Percentiles rank a stretch among this genome's conserved stretches.
phyloP scores from a whole-genome alignment of 2,329 filamentous ascomycete species.

The Talaromyces funiculosus region DNA sequence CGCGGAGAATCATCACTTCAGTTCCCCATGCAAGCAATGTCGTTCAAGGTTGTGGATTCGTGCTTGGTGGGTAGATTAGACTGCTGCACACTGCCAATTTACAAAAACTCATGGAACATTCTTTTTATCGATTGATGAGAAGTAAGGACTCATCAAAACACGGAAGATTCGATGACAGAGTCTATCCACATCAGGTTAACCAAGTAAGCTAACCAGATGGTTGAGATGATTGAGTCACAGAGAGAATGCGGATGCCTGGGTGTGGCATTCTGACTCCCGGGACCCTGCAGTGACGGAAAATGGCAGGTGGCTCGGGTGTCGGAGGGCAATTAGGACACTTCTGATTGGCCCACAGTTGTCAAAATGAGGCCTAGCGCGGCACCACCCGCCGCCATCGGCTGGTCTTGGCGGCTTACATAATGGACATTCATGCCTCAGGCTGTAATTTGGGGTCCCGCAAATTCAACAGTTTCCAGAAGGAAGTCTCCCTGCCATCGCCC shows the following conservation, averaged over 20 bases:
- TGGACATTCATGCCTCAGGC: background rate
- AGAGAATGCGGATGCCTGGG: background rate
- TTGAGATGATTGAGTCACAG: background rate
- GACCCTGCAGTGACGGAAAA: too few species aligned
- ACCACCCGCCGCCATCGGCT: background rate
- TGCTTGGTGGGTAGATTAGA: background rate
- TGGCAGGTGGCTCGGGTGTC: background rate
- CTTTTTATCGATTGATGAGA: too few species aligned
- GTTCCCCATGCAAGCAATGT: too few species aligned
- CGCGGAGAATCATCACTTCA: background rate
- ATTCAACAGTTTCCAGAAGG: constrained; percentile 1
- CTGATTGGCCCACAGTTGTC: background rate
- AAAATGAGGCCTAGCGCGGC: background rate
- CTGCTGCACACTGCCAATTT: background rate
- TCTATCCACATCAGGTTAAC: too few species aligned
- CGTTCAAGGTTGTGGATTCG: too few species aligned
- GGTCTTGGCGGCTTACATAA: constrained; percentile 3
- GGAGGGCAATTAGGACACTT: background rate
- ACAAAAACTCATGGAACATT: background rate
- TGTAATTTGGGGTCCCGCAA: background rate
- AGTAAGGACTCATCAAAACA: too few species aligned
- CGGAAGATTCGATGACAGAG: too few species aligned
- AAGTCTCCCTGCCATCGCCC: background rate
- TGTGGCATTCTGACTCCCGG: background rate
- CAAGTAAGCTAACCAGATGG: too few species aligned